These are phyloP conservation scores for cucumber (Cucumis sativus) DNA, from an alignment of 306 rosid genomes.

Conservation along the genomic window DNA sequence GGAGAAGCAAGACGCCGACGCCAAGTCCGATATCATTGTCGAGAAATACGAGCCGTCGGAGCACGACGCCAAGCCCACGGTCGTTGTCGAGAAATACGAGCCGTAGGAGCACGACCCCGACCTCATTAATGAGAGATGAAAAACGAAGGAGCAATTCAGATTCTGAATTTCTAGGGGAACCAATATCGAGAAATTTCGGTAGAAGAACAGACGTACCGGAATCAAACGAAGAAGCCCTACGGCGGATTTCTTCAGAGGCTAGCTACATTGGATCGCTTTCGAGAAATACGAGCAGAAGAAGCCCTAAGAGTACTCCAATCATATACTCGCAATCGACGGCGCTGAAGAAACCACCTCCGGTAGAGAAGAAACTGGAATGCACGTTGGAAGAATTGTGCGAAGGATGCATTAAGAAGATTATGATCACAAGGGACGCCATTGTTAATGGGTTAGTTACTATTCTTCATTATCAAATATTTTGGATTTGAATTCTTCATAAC, in stretches of 20 bases:
- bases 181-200: neutral
- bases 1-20: constrained; percentile 61
- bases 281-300: constrained; percentile 27
- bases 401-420: constrained; percentile 64
- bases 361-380: constrained; percentile 52
- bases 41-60: constrained; percentile 23
- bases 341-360: constrained; percentile 44
- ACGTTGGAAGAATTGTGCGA: constrained; percentile 63
- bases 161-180: neutral
- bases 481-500: neutral
- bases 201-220: neutral
- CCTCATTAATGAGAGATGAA: neutral
- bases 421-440: constrained; percentile 53
- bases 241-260: constrained; percentile 2
- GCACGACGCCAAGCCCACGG: constrained; percentile 14
- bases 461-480: neutral
- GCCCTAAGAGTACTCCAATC: constrained; percentile 39
- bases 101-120: constrained; percentile 25
- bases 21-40: constrained; percentile 29
- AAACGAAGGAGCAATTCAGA: constrained; percentile 11
- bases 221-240: neutral
- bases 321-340: constrained; percentile 63
- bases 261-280: constrained; percentile 22
- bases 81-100: constrained; percentile 25
- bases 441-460: constrained; percentile 39